Conservation (phyloP, 192 early-diverging fungal genomes). For the Coemansia sp. region DNA sequence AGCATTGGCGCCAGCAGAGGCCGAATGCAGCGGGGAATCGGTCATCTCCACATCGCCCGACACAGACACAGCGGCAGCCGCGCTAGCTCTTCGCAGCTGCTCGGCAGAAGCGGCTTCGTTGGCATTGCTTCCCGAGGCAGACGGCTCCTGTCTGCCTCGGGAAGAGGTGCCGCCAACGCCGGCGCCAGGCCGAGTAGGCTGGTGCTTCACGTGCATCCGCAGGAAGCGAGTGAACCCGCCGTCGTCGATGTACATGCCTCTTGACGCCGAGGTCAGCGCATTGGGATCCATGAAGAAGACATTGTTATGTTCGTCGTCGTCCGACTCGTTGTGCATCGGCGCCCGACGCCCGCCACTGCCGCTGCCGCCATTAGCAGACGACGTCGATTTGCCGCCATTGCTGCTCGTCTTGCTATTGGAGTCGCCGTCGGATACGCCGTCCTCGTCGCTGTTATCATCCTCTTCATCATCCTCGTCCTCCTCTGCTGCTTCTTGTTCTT, state of each 20-base stretch:
- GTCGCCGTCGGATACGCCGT: conserved; percentile 2
- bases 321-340: conserved; percentile 43
- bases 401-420: not conserved
- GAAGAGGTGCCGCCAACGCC: not conserved
- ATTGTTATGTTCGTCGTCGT: conserved; percentile 56
- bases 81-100: conserved; percentile 19
- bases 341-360: conserved; percentile 12
- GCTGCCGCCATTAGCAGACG: not conserved
- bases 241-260: conserved; percentile 55
- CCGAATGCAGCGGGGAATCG: conserved; percentile 3
- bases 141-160: not conserved
- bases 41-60: conserved; percentile 23
- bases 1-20: not conserved
- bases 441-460: not conserved
- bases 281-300: conserved; percentile 53
- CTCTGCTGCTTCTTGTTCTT: not conserved
- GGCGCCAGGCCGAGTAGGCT: conserved; percentile 28
- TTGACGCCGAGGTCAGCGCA: conserved; percentile 29
- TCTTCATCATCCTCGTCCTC: not conserved
- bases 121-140: not conserved
- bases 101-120: not conserved
- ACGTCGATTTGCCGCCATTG: no score
- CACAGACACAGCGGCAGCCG: not conserved
- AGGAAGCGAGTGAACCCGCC: conserved; percentile 55
- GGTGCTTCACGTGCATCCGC: conserved; percentile 53